Percentiles rank a stretch among this genome's conserved stretches.
These are phyloP conservation scores for Lasiodiplodia theobromae DNA, from an alignment of 2,329 filamentous ascomycete species.

Conservation along the genomic window DNA sequence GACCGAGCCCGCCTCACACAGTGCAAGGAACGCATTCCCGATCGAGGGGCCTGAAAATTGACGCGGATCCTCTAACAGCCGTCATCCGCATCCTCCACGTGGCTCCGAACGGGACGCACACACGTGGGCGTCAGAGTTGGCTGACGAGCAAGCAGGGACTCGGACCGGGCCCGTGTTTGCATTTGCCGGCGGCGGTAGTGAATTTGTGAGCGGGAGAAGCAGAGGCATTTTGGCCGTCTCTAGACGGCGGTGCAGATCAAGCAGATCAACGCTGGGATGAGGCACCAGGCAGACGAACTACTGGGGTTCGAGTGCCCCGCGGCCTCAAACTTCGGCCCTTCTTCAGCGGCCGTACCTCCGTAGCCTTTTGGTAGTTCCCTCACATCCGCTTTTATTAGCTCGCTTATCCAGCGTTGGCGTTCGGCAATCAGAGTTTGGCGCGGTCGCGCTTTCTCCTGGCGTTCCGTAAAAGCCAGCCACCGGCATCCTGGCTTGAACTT, in stretches of 20 bases:
- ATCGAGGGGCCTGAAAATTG: not conserved
- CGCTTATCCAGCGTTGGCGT: not conserved
- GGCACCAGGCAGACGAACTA: not conserved
- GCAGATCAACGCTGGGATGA: not conserved
- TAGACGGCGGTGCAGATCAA: not conserved
- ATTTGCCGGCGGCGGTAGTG: not conserved
- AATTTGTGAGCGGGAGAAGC: not conserved
- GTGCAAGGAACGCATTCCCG: not conserved
- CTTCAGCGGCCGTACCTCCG: not conserved
- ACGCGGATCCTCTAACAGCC: not conserved
- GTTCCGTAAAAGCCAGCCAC: constrained; percentile 3
- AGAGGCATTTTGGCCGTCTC: not conserved
- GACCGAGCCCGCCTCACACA: constrained; percentile 14
- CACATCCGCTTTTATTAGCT: not conserved
- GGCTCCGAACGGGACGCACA: not conserved
- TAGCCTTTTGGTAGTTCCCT: not conserved
- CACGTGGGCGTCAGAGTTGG: not conserved
- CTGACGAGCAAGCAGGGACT: not conserved
- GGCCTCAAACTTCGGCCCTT: constrained; percentile 6
- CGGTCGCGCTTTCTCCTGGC: not conserved
- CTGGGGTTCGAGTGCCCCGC: not conserved
- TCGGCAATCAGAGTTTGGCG: not conserved
- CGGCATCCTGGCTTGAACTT: not conserved
- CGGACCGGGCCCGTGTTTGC: not conserved
- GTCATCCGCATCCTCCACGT: not conserved